Percentiles rank a stretch among this genome's conserved stretches.
These are phyloP conservation scores for Saccharomycopsis microspora DNA, from an alignment of 805 yeast genomes.

Conservation along the genomic window DNA sequence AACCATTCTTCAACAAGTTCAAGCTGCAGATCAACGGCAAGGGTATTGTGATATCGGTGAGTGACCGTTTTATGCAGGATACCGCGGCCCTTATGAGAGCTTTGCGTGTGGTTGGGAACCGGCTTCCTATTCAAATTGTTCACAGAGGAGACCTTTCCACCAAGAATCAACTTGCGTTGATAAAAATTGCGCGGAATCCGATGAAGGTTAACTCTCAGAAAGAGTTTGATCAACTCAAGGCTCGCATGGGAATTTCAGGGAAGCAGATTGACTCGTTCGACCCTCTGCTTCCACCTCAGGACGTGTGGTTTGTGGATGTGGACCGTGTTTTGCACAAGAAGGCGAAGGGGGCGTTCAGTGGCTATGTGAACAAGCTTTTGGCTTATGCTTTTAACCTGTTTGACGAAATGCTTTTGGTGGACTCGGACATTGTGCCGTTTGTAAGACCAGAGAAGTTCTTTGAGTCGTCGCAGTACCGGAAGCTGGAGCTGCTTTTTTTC, in stretches of 20 bases:
- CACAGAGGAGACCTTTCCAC: constrained; percentile 20
- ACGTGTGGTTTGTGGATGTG: constrained; percentile 31
- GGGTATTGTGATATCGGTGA: constrained; percentile 24
- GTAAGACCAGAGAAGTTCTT: constrained; percentile 26
- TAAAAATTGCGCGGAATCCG: constrained; percentile 24
- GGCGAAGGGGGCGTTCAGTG: constrained; percentile 21
- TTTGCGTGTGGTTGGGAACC: constrained; percentile 21
- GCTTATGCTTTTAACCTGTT: constrained; percentile 36
- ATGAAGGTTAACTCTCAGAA: constrained; percentile 1
- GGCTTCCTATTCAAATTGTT: constrained; percentile 23
- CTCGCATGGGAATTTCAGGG: not conserved
- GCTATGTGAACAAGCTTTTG: constrained; percentile 35
- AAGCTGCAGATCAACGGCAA: constrained; percentile 19
- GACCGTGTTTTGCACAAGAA: constrained; percentile 18
- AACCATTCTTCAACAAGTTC: not conserved
- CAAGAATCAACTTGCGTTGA: constrained; percentile 24
- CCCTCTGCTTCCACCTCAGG: constrained; percentile 22
- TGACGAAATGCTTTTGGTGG: constrained; percentile 39
- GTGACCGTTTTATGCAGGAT: constrained; percentile 18
- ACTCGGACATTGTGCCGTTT: constrained; percentile 40
- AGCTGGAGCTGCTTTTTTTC: constrained; percentile 30
- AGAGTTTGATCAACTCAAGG: constrained; percentile 1
- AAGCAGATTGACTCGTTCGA: constrained; percentile 11
- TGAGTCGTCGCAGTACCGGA: constrained; percentile 23
- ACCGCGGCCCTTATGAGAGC: constrained; percentile 19